Conservation (phyloP, 164 flowering plant species). For the Liriodendron chinense region DNA sequence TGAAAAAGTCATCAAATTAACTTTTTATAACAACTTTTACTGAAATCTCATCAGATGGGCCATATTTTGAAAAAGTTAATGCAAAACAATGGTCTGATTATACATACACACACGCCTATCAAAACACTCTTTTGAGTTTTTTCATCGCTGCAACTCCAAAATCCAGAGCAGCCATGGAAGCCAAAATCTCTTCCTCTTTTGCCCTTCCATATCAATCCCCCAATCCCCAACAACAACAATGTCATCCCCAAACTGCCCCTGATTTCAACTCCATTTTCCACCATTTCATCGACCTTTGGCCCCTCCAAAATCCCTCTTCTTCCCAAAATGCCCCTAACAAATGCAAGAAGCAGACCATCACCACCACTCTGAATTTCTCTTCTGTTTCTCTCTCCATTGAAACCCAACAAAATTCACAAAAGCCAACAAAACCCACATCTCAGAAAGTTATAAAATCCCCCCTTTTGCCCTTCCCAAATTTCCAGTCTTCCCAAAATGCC, state of each 20-base stretch:
- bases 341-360: conserved; percentile 6
- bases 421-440: conserved; percentile 18
- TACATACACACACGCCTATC: no score
- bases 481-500: conserved; percentile 6
- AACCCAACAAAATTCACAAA: conserved; percentile 6
- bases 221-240: neutral
- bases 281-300: conserved; percentile 29
- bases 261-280: conserved; percentile 33
- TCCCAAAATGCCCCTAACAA: conserved; percentile 11
- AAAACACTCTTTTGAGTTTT: neutral
- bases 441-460: conserved; percentile 29
- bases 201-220: conserved; percentile 10
- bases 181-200: conserved; percentile 18
- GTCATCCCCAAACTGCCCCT: conserved; percentile 1
- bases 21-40: no score
- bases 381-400: conserved; percentile 17
- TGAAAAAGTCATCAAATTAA: no score
- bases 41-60: no score
- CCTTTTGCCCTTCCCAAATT: conserved; percentile 1
- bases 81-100: no score
- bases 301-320: conserved; percentile 13
- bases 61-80: no score
- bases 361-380: conserved; percentile 31
- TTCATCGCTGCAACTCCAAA: neutral
- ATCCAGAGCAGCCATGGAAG: conserved; percentile 9